These are phyloP conservation scores for Teratosphaeriaceae sp. DNA, from an alignment of 2,329 filamentous ascomycete genomes.

Conservation along the genomic window DNA sequence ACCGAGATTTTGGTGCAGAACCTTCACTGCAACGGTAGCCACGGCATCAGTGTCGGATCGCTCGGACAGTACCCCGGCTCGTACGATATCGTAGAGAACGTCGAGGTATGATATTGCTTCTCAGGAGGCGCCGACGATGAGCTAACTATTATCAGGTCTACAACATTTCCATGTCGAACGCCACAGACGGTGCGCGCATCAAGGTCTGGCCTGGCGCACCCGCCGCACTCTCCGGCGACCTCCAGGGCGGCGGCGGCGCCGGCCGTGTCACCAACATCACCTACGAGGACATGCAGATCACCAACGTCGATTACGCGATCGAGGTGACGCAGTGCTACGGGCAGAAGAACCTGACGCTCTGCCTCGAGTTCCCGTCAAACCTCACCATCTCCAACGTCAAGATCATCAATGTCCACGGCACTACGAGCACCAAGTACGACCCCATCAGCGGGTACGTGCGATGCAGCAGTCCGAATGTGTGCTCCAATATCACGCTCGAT, in stretches of 20 bases:
- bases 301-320: conserved; percentile 60
- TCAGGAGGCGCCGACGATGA: not conserved
- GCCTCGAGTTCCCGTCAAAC: conserved; percentile 50
- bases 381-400: conserved; percentile 50
- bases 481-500: conserved; percentile 42
- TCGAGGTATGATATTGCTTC: conserved; percentile 44
- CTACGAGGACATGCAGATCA: conserved; percentile 54
- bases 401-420: conserved; percentile 52
- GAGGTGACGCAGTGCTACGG: conserved; percentile 61
- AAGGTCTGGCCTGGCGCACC: conserved; percentile 63
- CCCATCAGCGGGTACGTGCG: conserved; percentile 39
- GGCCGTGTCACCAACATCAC: conserved; percentile 61
- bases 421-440: conserved; percentile 41
- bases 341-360: conserved; percentile 56
- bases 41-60: conserved; percentile 67
- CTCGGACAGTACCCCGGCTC: conserved; percentile 60
- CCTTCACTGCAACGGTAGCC: conserved; percentile 60
- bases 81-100: conserved; percentile 61
- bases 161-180: conserved; percentile 34
- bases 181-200: conserved; percentile 60
- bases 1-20: conserved; percentile 63
- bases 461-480: conserved; percentile 40
- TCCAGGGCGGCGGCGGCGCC: conserved; percentile 59
- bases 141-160: conserved; percentile 27
- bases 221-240: conserved; percentile 51